Percentiles rank a stretch among this genome's conserved stretches.
These are phyloP conservation scores for Monosporascus sp. DNA, from an alignment of 2,329 filamentous ascomycete genomes.

Conservation along the genomic window DNA sequence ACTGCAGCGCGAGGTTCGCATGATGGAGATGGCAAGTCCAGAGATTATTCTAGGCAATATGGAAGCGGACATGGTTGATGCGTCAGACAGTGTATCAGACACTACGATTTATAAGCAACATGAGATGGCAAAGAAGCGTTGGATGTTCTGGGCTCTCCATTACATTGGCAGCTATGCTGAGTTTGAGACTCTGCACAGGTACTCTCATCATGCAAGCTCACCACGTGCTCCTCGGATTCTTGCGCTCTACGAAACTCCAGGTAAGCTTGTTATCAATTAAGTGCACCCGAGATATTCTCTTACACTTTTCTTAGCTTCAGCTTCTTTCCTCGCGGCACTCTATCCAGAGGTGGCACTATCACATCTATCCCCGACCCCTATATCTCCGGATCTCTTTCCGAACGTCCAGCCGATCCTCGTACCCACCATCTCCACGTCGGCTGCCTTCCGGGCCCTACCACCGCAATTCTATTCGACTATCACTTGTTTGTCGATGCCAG, in stretches of 20 bases:
- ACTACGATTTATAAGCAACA: constrained; percentile 44
- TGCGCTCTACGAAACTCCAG: constrained; percentile 46
- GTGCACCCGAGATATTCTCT: constrained; percentile 18
- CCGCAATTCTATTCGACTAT: constrained; percentile 42
- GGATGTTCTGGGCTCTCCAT: constrained; percentile 55
- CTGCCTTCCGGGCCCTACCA: constrained; percentile 31
- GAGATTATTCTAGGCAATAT: constrained; percentile 49
- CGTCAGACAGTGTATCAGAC: constrained; percentile 37
- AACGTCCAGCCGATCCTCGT: constrained; percentile 27
- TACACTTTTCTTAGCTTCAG: constrained; percentile 36
- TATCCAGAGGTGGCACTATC: constrained; percentile 35
- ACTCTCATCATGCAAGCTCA: constrained; percentile 9
- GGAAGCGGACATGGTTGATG: constrained; percentile 42
- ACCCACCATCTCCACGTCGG: constrained; percentile 22
- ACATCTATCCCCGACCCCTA: constrained; percentile 39
- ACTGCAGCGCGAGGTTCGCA: constrained; percentile 47
- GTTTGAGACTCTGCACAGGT: constrained; percentile 6
- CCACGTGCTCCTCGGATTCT: constrained; percentile 32
- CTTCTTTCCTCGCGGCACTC: constrained; percentile 43
- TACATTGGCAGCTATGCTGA: constrained; percentile 34
- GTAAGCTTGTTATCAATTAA: constrained; percentile 27
- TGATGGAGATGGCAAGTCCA: constrained; percentile 48
- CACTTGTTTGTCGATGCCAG: constrained; percentile 50
- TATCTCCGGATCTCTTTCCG: constrained; percentile 35
- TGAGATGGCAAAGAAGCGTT: constrained; percentile 52